Evolutionary conservation across 2,329 filamentous ascomycete genomes (phyloP).

Genomic region (Fusarium verrucosum): DNA sequence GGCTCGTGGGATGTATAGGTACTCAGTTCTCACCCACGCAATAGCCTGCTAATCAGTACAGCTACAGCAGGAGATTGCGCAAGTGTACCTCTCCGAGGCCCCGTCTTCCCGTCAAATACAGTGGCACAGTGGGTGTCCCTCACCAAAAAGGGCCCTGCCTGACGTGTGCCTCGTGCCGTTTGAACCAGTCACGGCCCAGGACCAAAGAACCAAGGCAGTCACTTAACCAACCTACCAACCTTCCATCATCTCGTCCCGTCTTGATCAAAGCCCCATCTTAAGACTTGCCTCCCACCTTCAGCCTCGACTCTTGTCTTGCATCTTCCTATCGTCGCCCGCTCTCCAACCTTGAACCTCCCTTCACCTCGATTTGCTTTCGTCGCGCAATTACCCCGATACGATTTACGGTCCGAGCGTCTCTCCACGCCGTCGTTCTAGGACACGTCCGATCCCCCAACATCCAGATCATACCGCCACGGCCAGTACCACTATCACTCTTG

Average conservation of each 20-base stretch:
- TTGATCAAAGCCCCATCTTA: slow-evolving; percentile 36
- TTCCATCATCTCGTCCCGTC: slow-evolving; percentile 29
- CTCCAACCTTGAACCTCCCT: slow-evolving; percentile 13
- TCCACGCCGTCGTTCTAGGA: slow-evolving; percentile 41
- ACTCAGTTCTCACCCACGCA: background rate
- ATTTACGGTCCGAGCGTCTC: slow-evolving; percentile 29
- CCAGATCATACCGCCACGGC: slow-evolving; percentile 41
- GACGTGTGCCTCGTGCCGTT: slow-evolving; percentile 40
- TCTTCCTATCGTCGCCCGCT: slow-evolving; percentile 14
- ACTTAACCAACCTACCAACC: slow-evolving; percentile 27
- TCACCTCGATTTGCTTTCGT: slow-evolving; percentile 14
- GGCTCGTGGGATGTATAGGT: slow-evolving; percentile 16
- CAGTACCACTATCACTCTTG: slow-evolving; percentile 14
- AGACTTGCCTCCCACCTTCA: slow-evolving; percentile 39
- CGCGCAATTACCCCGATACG: slow-evolving; percentile 23
- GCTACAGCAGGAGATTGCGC: slow-evolving; percentile 2
- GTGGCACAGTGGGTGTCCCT: slow-evolving; percentile 32
- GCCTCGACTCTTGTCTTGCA: slow-evolving; percentile 34
- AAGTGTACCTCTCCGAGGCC: slow-evolving; percentile 22
- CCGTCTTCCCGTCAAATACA: slow-evolving; percentile 30
- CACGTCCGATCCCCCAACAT: slow-evolving; percentile 42
- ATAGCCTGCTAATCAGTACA: background rate
- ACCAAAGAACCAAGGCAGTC: slow-evolving; percentile 37
- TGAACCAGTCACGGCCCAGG: slow-evolving; percentile 30
- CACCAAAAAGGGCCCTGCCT: slow-evolving; percentile 37